A percentile compares a stretch with the other conserved stretches of the same genome.
These are phyloP conservation scores for Malbranchea zuffiana DNA, from an alignment of 2,329 filamentous ascomycete genomes.

Conservation along the genomic window DNA sequence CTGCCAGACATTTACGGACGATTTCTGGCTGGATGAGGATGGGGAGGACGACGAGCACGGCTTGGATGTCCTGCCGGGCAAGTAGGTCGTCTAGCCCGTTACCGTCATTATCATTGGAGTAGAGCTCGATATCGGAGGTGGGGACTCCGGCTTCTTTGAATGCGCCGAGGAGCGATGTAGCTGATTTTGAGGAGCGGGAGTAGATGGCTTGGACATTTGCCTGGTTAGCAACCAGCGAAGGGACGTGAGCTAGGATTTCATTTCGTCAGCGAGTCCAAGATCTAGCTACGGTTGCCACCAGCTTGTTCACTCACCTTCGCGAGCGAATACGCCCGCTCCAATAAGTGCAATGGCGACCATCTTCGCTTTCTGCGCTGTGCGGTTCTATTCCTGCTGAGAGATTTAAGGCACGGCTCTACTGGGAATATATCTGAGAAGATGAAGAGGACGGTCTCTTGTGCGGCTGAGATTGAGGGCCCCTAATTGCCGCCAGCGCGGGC, in stretches of 20 bases:
- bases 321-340: constrained; percentile 34
- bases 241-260: constrained; percentile 27
- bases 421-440: no score
- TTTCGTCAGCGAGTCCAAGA: no score
- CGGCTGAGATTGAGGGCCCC: no score
- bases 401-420: no score
- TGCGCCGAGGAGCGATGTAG: constrained; percentile 30
- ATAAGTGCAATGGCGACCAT: constrained; percentile 44
- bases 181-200: constrained; percentile 47
- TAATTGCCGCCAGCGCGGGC: no score
- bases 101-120: constrained; percentile 42
- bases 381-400: no score
- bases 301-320: constrained; percentile 14
- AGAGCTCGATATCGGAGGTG: constrained; percentile 37
- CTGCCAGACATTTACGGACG: constrained; percentile 39
- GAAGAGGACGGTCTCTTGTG: no score
- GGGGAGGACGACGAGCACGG: constrained; percentile 44
- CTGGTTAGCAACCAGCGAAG: constrained; percentile 40
- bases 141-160: constrained; percentile 20
- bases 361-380: no score
- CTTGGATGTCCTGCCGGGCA: constrained; percentile 38
- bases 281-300: not conserved
- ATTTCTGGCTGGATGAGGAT: constrained; percentile 43
- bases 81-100: constrained; percentile 39
- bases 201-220: constrained; percentile 47